Evolutionary conservation across 2,329 filamentous ascomycete species (phyloP), one percentile per base, ranked within the genome.

Genomic region (Lecanicillium sp.): DNA sequence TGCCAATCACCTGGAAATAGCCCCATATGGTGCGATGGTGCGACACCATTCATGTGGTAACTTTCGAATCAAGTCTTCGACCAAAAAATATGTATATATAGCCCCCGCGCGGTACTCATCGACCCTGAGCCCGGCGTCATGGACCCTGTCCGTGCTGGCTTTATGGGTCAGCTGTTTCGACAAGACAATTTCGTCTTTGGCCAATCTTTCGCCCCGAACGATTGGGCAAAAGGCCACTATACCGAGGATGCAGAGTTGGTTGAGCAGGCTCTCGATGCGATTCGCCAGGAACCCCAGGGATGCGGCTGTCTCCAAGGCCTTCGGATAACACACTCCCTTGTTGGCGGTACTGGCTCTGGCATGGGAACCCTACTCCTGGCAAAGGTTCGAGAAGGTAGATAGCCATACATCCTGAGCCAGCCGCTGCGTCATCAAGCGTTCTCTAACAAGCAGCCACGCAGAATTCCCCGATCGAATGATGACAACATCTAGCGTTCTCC

Each of bases 211-310:
- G 93, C 93, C 71, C 93, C 93, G 76, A 98, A 98, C 89, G 97
- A 97, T 84, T 98, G 93, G 93, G 93, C 93, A 73, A 98, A 97
- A 85, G 93, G 93, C 77, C 93, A 98, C 73, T 98, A 98, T 83
- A 98, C 93, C 58, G 93, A 98, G 79, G 93, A 93, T 83, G 93
- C 93, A 61, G 93, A 98, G 79, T 83, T 97, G 55, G 93, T 98
- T 60, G 93, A 98, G 78, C 81, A 96, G 67, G 91, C 97, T 60
- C 83, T 98, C 61, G 93, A 97, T 69, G 91, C 97, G 58, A 91
- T 98, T 67, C 93, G 93, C 69, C 91, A 93, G 65, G 93, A 98
- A 81, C 91, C 93, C 60, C 93, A 98, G 78, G 89, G 87, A 70
- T 97, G 93, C 69, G 93, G 97, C 81, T 96, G 89, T 82, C 90